Evolutionary conservation across 2,329 filamentous ascomycete genomes (phyloP), one percentile per base, ranked within the genome.

Genomic region (Cytospora paraplurivora): DNA sequence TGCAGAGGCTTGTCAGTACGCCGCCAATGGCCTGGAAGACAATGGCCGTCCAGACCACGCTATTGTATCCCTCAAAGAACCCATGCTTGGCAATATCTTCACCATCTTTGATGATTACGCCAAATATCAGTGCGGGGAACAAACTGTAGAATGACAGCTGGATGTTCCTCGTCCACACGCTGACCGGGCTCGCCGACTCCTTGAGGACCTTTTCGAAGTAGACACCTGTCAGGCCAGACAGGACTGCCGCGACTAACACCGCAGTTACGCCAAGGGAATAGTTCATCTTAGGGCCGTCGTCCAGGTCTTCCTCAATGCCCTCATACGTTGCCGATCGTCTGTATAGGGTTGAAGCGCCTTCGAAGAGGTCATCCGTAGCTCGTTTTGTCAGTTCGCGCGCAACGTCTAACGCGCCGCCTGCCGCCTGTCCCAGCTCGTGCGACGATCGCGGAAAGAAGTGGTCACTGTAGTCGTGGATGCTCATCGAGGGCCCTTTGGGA

Each of bases 51-150:
- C 93, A 97, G 3, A 98, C 94, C 21, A 94, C 83, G 82, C 86
- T 90, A 74, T 96, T 97, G 77, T 98, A 99, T 3, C 95, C 95
- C 63, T 91, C 89, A 70, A 99, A 98, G 76, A 98, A 96, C 13
- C 95, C 95, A 67, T 91, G 87, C 74, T 89, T 86, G 33, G 88
- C 84, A 67, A 99, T 93, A 49, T 90, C 88, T 66, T 88, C 86
- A 33, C 94, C 95, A 69, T 99, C 95, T 67, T 92, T 91, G 77
- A 91, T 91, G 3, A 96, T 78, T 7, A 98, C 89, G 1, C 94
- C 95, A 59, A 96, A 83, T 63, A 98, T 87, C 0, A 97, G 81
- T 0, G 93, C 91, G 0, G 94, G 92, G 70, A 97, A 94, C 1
- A 98, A 81, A 1, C 93, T 97, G 78, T 97, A 99, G 72, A 97